phyloP scores from a whole-genome alignment of 2,329 filamentous ascomycete genomes.

The Akanthomyces dipterigenus region DNA sequence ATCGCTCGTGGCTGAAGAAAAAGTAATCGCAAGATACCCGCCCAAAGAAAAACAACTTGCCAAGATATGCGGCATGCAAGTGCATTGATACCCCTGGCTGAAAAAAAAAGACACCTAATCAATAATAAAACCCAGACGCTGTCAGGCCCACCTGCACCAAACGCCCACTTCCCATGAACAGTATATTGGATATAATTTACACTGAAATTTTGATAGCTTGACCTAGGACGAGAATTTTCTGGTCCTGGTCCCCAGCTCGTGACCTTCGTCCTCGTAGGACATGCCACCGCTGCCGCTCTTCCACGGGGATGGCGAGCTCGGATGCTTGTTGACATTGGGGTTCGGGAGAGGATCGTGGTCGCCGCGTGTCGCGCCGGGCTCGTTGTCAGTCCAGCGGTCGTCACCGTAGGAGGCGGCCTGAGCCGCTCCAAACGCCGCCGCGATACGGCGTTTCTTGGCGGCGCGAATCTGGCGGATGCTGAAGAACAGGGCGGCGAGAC shows the following conservation, averaged over 20 bases:
- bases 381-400: slow-evolving; percentile 10
- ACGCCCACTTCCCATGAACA: neutral
- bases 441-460: slow-evolving; percentile 18
- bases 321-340: neutral
- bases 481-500: slow-evolving; percentile 34
- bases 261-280: slow-evolving; percentile 24
- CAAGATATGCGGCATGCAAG: neutral
- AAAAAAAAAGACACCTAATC: neutral
- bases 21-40: neutral
- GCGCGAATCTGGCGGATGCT: slow-evolving; percentile 25
- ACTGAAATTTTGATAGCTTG: neutral
- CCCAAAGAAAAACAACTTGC: neutral
- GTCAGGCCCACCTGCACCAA: neutral
- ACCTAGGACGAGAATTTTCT: neutral
- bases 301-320: slow-evolving; percentile 19
- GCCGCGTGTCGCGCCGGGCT: slow-evolving; percentile 1
- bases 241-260: slow-evolving; percentile 21
- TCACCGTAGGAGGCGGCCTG: slow-evolving; percentile 8
- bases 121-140: neutral
- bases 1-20: neutral
- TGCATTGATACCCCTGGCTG: neutral
- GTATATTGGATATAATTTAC: neutral
- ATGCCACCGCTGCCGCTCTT: slow-evolving; percentile 20
- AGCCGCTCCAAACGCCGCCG: slow-evolving; percentile 11
- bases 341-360: slow-evolving; percentile 12